Base-by-base conservation (phyloP, 2,329 filamentous ascomycete genomes). In the Botryotinia calthae region DNA sequence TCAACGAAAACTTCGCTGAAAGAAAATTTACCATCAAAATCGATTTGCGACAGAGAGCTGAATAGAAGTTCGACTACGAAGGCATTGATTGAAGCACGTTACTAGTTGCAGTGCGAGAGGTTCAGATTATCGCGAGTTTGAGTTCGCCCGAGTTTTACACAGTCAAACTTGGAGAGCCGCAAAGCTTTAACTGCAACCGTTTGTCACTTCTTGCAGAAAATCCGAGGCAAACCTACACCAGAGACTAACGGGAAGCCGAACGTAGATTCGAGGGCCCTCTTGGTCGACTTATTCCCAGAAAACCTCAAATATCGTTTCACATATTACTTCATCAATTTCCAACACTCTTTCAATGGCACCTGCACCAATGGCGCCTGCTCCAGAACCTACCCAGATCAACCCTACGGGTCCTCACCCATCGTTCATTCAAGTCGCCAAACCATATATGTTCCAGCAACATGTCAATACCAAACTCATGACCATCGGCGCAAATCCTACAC, bases 391-490 rank as follows among this genome's bases (percentile, higher is more conserved):
- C 1, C 71, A 70, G 22, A 44, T 58, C n/a, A 61, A 73, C 20
- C 44, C 72, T 42, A 62, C 74, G 40, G 79, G 79, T 4, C 79
- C 80, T 20, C 80, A 80, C 62, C 78, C 79, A 9, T 81, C 79
- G 9, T 78, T 76, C 51, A 80, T 84, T 67, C 81, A 82, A 73
- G 81, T 82, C 67, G 80, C 83, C 66, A 81, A 87, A 67, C 93
- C 93, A 73, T 98, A 95, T 83, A 88, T 94, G 75, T 91, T 93
- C 76, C 93, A 98, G 81, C 90, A 93, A 78, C 90, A 89, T 77
- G 88, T 98, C 72, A 90, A 94, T 74, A 88, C 89, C 79, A 90
- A 90, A 81, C 87, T 97, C 73, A 86, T 87, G 62, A 87, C 88
- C 31, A 89, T 91, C 75, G 89, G 90, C 56, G 89, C 91, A 78